Conservation (phyloP, 352 stramenopile genomes). For the Globisporangium lucens region DNA sequence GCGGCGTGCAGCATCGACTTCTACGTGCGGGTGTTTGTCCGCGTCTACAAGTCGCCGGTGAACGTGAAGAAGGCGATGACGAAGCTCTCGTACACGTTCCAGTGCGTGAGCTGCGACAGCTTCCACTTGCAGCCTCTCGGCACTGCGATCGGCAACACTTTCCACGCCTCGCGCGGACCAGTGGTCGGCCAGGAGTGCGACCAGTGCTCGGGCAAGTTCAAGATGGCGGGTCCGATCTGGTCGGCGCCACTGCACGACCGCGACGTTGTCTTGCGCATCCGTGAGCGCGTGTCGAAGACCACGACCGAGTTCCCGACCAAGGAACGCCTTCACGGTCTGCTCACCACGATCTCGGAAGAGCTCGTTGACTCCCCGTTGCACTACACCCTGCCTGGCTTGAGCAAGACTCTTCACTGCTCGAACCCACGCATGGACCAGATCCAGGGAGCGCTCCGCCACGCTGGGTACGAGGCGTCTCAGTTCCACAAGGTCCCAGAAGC, state of each 20-base stretch:
- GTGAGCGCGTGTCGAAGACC: conserved; percentile 73
- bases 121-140: conserved; percentile 96
- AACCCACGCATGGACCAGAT: conserved; percentile 94
- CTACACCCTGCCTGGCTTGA: conserved; percentile 94
- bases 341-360: conserved; percentile 96
- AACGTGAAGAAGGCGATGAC: conserved; percentile 94
- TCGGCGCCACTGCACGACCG: conserved; percentile 94
- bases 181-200: conserved; percentile 73
- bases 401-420: conserved; percentile 91
- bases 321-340: conserved; percentile 90
- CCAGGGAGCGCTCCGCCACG: conserved; percentile 93
- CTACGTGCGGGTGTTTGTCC: conserved; percentile 99
- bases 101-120: conserved; percentile 95
- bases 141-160: conserved; percentile 84
- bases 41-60: conserved; percentile 95
- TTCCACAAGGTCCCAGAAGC: conserved; percentile 98
- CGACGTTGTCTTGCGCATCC: conserved; percentile 82
- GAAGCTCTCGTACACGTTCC: conserved; percentile 86
- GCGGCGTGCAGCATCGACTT: conserved; percentile 99
- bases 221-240: conserved; percentile 97
- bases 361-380: conserved; percentile 94
- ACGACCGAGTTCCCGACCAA: conserved; percentile 90
- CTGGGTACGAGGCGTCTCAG: conserved; percentile 96
- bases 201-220: conserved; percentile 82
- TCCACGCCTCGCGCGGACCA: conserved; percentile 73